These are phyloP conservation scores for Hypoxylon sp. DNA, from an alignment of 2,329 filamentous ascomycete genomes.

Conservation along the genomic window DNA sequence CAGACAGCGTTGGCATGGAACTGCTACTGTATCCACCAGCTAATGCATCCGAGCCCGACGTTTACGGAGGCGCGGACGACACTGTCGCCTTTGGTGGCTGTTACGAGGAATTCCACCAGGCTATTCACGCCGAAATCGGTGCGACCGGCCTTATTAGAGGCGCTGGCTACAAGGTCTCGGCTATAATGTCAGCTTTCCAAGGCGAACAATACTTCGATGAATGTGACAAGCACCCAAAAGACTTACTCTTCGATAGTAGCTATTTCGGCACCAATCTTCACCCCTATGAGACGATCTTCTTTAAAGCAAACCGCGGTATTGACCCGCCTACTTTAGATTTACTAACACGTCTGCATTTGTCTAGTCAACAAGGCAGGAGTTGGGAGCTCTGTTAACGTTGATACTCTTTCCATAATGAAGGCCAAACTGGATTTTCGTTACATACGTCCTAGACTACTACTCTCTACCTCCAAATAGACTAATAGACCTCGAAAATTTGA, in stretches of 20 bases:
- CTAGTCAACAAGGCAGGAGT: constrained; percentile 44
- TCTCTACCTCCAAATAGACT: too few relatives aligned
- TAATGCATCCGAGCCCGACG: constrained; percentile 41
- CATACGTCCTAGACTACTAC: too few relatives aligned
- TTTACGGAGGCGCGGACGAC: constrained; percentile 48
- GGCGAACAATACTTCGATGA: constrained; percentile 47
- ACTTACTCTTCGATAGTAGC: constrained; percentile 50
- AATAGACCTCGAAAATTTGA: not conserved
- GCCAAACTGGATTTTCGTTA: not conserved
- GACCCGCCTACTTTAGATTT: constrained; percentile 49
- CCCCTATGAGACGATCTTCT: constrained; percentile 58
- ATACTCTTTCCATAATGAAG: not conserved
- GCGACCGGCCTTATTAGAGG: constrained; percentile 50
- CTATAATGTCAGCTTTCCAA: constrained; percentile 55
- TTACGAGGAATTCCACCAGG: constrained; percentile 51
- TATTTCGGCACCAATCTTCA: constrained; percentile 58
- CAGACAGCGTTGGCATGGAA: constrained; percentile 56
- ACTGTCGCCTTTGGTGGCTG: constrained; percentile 54
- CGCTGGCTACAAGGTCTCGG: constrained; percentile 55
- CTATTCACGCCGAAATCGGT: constrained; percentile 56
- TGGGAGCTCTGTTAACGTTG: constrained; percentile 46
- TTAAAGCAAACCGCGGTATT: constrained; percentile 57
- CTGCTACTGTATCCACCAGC: constrained; percentile 54
- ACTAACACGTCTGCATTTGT: constrained; percentile 53
- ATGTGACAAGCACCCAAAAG: constrained; percentile 47